These are phyloP conservation scores for Pneumocystis wakefieldiae DNA, from an alignment of 1,139 yeast species.

Conservation along the genomic window DNA sequence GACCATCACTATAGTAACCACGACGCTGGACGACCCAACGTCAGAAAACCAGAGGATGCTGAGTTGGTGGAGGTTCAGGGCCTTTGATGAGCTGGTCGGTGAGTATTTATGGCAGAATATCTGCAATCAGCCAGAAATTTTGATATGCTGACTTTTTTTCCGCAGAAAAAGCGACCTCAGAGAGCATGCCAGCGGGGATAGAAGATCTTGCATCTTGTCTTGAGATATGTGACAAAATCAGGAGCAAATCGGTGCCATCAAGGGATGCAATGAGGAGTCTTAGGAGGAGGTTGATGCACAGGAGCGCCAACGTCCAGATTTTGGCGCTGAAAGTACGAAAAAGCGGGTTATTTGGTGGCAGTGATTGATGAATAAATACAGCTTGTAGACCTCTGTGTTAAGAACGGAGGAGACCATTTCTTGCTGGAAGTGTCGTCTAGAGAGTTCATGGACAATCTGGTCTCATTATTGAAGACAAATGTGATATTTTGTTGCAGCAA, in stretches of 20 bases:
- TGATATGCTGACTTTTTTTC: neutral
- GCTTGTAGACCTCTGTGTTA: slow-evolving; percentile 71
- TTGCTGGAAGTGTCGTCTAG: slow-evolving; percentile 63
- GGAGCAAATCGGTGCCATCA: slow-evolving; percentile 71
- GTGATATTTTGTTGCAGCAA: slow-evolving; percentile 16
- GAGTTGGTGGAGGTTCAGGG: slow-evolving; percentile 16
- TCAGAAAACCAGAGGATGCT: slow-evolving; percentile 12
- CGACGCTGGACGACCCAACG: neutral
- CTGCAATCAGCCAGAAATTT: slow-evolving; percentile 39
- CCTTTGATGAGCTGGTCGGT: slow-evolving; percentile 11
- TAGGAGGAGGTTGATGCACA: slow-evolving; percentile 53
- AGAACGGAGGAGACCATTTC: slow-evolving; percentile 85
- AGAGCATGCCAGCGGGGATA: slow-evolving; percentile 82
- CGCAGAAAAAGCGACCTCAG: slow-evolving; percentile 61
- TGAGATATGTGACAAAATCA: slow-evolving; percentile 75
- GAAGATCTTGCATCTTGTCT: slow-evolving; percentile 64
- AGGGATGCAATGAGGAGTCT: slow-evolving; percentile 73
- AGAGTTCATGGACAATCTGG: slow-evolving; percentile 62
- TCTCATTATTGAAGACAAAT: slow-evolving; percentile 23
- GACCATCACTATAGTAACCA: neutral
- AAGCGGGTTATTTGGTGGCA: neutral
- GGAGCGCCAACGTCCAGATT: slow-evolving; percentile 60
- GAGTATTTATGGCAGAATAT: neutral
- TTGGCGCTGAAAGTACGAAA: slow-evolving; percentile 36
- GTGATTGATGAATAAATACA: slow-evolving; percentile 23